Evolutionary conservation across 2,329 filamentous ascomycete genomes (phyloP).

Genomic region (Sporothrix mexicana): DNA sequence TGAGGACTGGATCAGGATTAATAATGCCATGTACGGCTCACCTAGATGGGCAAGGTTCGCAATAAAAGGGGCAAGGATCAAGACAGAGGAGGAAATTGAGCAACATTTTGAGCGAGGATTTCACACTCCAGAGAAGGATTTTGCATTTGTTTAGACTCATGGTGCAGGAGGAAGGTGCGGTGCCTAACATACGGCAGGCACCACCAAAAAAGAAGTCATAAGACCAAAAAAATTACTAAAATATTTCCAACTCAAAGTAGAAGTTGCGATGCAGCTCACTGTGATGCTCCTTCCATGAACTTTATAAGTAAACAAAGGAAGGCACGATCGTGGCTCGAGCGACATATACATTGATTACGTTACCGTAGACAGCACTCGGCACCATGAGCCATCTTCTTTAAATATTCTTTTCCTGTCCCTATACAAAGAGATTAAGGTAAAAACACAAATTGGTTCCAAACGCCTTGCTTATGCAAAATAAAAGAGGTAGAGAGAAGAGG

Average conservation of each 20-base stretch:
- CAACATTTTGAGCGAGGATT: not conserved
- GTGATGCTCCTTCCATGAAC: not conserved
- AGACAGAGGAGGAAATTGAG: not conserved
- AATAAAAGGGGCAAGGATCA: not conserved
- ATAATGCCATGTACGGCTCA: not conserved
- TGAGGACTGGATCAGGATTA: not conserved
- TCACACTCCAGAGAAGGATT: slow-evolving; percentile 5
- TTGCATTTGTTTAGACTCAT: slow-evolving; percentile 9
- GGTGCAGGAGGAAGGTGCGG: not conserved
- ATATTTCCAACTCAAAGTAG: not conserved
- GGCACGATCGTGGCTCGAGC: not conserved
- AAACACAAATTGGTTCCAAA: slow-evolving; percentile 33
- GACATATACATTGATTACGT: not conserved
- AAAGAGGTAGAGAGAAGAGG: not conserved
- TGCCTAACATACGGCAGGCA: slow-evolving; percentile 1
- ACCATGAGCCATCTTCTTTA: slow-evolving; percentile 6
- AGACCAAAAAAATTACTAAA: not conserved
- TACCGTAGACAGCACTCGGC: not conserved
- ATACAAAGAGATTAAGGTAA: slow-evolving; percentile 8
- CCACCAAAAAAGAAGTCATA: not conserved
- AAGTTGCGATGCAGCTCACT: not conserved
- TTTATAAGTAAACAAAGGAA: not conserved
- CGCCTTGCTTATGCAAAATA: slow-evolving; percentile 36
- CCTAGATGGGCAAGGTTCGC: not conserved
- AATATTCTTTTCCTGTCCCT: slow-evolving; percentile 15